These are phyloP conservation scores for Fusarium coicis DNA, from an alignment of 2,329 filamentous ascomycete genomes.

Conservation along the genomic window DNA sequence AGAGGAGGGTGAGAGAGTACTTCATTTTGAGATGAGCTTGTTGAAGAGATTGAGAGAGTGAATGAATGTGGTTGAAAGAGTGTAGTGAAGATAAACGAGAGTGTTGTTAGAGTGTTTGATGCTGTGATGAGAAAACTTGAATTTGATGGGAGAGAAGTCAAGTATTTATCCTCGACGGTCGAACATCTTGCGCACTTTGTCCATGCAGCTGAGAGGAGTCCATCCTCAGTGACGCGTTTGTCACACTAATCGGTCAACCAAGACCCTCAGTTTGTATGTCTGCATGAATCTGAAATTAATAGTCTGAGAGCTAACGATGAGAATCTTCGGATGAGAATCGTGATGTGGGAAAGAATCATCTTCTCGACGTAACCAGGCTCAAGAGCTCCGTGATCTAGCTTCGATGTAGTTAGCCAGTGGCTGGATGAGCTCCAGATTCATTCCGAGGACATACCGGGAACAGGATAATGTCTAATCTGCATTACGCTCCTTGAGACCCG, in stretches of 20 bases:
- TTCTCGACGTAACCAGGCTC: rapidly evolving
- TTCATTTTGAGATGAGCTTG: conserved; percentile 3
- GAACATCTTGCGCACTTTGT: rapidly evolving
- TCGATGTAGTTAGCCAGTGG: rapidly evolving
- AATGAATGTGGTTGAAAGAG: background rate
- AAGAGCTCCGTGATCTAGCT: rapidly evolving
- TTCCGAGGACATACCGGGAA: background rate
- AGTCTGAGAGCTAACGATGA: background rate
- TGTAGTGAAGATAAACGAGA: background rate
- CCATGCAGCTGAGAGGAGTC: background rate
- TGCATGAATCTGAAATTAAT: conserved; percentile 8
- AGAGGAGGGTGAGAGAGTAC: conserved; percentile 3
- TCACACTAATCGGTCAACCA: background rate
- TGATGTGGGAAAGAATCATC: background rate
- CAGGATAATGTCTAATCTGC: background rate
- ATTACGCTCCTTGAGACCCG: rapidly evolving
- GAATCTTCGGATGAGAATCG: background rate
- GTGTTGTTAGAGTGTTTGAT: background rate
- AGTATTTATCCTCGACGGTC: background rate
- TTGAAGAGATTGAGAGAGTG: background rate
- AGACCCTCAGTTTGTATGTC: background rate
- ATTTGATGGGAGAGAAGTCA: too few species aligned
- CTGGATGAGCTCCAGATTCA: background rate
- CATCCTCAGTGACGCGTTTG: background rate
- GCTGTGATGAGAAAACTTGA: background rate